Base-by-base conservation (phyloP, 306 rosid species). In the Quercus engelmannii region DNA sequence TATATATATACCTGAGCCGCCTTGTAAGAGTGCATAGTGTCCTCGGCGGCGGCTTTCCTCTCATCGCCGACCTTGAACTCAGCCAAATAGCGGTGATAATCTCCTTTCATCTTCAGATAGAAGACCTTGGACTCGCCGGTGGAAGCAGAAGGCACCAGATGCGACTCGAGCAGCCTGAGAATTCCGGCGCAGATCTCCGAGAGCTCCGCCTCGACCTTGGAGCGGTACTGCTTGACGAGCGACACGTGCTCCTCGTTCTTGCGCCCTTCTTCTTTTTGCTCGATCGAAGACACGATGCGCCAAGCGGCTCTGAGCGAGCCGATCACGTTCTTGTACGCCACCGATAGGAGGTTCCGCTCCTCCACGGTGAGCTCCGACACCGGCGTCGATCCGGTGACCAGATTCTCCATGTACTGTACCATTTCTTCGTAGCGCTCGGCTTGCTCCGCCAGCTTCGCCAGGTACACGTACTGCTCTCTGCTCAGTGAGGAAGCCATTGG, bases 1-100 rank as follows among this genome's bases (percentile, higher is more conserved):
- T n/a, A n/a, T n/a, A n/a, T n/a, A n/a, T n/a, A n/a, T 70, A 92
- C 97, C 90, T 90, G 94, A 6, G 97, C 97, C 71, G 94, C 90
- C 81, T 90, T 90, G 88, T 92, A 92, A 56, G 97, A 74, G 51
- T 86, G 69, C 97, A 92, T 92, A 33, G 97, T 88, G 23, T 90
- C 92, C 74, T 92, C 97, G 21, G 94, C 92, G 21, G 94, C 91
- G 7, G 91, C 61, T 62, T 92, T 92, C 69, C 90, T 78, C 14
- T 92, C 86, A 70, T 90, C 94, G 5, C 83, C 92, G 41, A 81
- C 19, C 86, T 87, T 90, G 78, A 92, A 92, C 91, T 90, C 97
- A 0, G 94, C 94, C 76, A 92, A 12, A 80, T 92, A 92, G 71
- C 97, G 79, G 57, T 92, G 91, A 78, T 92, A 90, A 78, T 92